Base-by-base conservation (phyloP, 805 yeast species). In the Candida coquimbonensis region DNA sequence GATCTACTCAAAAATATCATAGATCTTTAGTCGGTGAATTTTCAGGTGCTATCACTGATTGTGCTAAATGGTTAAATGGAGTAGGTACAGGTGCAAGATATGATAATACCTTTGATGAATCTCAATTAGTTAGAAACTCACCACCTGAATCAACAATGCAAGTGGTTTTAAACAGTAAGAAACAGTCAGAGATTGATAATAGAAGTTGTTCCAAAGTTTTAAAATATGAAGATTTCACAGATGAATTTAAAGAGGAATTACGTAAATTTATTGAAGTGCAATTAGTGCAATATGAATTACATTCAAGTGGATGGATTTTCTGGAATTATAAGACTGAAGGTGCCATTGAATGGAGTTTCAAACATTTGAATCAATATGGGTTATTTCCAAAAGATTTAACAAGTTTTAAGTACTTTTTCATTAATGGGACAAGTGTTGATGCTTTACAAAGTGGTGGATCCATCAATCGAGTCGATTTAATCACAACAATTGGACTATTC, bases 11-110 rank as follows among this genome's bases (percentile, higher is more conserved):
- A 36, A 72, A 72, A 43, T 60, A 65, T 36, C 69, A 68, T 26
- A 78, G 78, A 31, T 75, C 79, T 5, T 69, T 83, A 8, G 76
- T 80, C 36, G 87, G 88, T 4, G 96, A 89, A 69, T 90, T 90
- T 87, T 72, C 87, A 25, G 95, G 89, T 11, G 97, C 97, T 1
- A 73, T 90, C 52, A 89, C 96, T 2, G 96, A 90, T 67, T 90
- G 97, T 69, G 78, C 95, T 7, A 73, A 73, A 48, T 84, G 95
- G 95, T 69, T 90, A 39, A 90, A 90, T 59, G 96, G 97, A 58
- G 90, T 83, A 19, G 82, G 81, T 44, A 70, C 80, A 47, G 95
- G 95, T 47, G 81, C 96, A 27, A 77, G 96, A 59, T 88, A 75
- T 65, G 89, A 86, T 45, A 87, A 86, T 37, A 61, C 78, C 7